A percentile compares a stretch with the other conserved stretches of the same genome.
These are phyloP conservation scores for Cafeteria roenbergensis DNA, from an alignment of 108 stramenopile species.

Conservation along the genomic window DNA sequence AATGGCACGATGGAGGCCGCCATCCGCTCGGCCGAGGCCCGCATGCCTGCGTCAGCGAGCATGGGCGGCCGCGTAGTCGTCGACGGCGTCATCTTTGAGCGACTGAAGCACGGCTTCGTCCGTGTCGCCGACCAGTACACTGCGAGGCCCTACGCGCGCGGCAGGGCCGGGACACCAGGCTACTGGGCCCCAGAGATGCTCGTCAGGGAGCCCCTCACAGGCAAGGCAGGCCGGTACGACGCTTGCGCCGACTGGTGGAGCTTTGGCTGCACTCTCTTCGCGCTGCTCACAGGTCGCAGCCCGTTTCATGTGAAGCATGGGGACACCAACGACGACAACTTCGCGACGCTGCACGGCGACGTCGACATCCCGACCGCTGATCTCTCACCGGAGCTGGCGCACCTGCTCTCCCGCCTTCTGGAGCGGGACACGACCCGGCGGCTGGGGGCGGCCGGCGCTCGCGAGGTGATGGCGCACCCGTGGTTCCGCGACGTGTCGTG, in stretches of 20 bases:
- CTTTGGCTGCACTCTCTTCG: constrained; percentile 34
- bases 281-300: constrained; percentile 29
- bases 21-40: neutral
- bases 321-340: neutral
- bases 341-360: neutral
- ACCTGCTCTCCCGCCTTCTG: constrained; percentile 8
- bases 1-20: neutral
- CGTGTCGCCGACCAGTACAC: neutral
- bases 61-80: neutral
- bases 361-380: constrained; percentile 21
- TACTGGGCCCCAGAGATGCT: constrained; percentile 53
- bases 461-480: constrained; percentile 30
- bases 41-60: too few relatives aligned
- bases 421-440: constrained; percentile 24
- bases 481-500: constrained; percentile 28
- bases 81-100: neutral
- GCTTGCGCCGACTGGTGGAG: constrained; percentile 35
- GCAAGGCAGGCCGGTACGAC: constrained; percentile 24
- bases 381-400: constrained; percentile 9
- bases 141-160: neutral
- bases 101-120: neutral
- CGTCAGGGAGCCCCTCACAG: constrained; percentile 15
- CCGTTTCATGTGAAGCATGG: constrained; percentile 25
- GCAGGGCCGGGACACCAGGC: constrained; percentile 25
- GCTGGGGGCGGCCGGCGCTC: constrained; percentile 22